Conservation (phyloP, 2,329 filamentous ascomycete species). For the Fusarium sp. region DNA sequence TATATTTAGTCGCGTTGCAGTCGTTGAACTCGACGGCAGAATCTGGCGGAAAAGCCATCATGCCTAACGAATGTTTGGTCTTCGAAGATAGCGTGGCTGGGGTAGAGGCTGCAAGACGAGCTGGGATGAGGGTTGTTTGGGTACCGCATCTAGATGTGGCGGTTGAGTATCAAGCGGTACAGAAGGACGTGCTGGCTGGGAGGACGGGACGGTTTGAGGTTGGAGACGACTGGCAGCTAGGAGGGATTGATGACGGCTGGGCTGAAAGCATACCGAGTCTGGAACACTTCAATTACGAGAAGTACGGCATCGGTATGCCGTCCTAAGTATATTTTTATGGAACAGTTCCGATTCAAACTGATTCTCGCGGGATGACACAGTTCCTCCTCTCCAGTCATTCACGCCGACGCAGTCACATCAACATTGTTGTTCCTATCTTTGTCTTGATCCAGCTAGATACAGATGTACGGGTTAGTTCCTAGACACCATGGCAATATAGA, state of each 20-base stretch:
- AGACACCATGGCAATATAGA: too few relatives aligned
- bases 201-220: conserved; percentile 32
- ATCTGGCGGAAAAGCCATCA: conserved; percentile 60
- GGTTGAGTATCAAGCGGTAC: conserved; percentile 8
- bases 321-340: neutral
- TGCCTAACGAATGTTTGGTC: conserved; percentile 75
- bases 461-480: too few relatives aligned
- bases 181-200: conserved; percentile 38
- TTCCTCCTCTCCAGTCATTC: too few relatives aligned
- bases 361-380: neutral
- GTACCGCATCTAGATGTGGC: conserved; percentile 68
- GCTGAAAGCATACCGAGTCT: conserved; percentile 50
- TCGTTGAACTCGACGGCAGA: conserved; percentile 68
- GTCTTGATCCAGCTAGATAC: too few relatives aligned
- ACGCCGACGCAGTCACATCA: too few relatives aligned
- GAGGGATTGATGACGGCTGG: conserved; percentile 52
- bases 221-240: conserved; percentile 44
- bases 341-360: neutral
- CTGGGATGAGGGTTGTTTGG: conserved; percentile 80
- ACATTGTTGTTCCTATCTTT: too few relatives aligned
- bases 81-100: conserved; percentile 80
- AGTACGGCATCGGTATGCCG: conserved; percentile 39
- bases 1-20: conserved; percentile 75
- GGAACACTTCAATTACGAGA: conserved; percentile 51
- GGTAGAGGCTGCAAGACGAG: conserved; percentile 75